Conservation (phyloP, 768 basidiomycete species). For the Tephrocybe sp. region DNA sequence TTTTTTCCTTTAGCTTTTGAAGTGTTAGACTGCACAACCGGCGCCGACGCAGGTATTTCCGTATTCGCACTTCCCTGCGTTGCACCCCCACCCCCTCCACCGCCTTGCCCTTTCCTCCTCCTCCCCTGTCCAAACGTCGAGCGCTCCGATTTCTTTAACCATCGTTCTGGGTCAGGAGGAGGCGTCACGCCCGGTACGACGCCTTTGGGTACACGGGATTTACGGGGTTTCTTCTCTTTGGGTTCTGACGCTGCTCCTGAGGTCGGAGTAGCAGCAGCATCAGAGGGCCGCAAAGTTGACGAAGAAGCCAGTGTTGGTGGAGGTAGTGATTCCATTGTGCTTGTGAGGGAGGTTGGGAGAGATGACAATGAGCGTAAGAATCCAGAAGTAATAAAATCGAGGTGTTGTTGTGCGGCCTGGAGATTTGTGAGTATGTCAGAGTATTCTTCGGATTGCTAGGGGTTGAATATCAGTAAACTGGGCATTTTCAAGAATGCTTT, state of each 20-base stretch:
- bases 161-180: constrained; percentile 81
- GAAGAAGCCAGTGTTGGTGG: constrained; percentile 47
- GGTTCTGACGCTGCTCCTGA: constrained; percentile 23
- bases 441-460: constrained; percentile 81
- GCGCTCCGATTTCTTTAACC: constrained; percentile 85
- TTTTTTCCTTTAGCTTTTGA: constrained; percentile 51
- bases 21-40: constrained; percentile 26
- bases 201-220: constrained; percentile 69
- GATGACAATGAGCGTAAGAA: constrained; percentile 64
- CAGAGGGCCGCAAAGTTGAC: constrained; percentile 12
- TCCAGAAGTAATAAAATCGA: constrained; percentile 77
- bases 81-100: constrained; percentile 47
- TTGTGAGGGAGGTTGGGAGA: constrained; percentile 49
- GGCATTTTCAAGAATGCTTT: background rate
- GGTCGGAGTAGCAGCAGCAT: constrained; percentile 16
- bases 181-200: constrained; percentile 78
- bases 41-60: constrained; percentile 28
- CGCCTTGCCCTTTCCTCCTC: constrained; percentile 50
- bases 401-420: constrained; percentile 73
- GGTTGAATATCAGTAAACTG: background rate
- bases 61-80: constrained; percentile 61
- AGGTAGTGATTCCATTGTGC: constrained; percentile 57
- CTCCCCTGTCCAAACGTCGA: constrained; percentile 53
- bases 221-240: constrained; percentile 49
- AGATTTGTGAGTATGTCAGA: constrained; percentile 86